Conservation (phyloP, 768 basidiomycete species). For the Pulveroboletus sp. region DNA sequence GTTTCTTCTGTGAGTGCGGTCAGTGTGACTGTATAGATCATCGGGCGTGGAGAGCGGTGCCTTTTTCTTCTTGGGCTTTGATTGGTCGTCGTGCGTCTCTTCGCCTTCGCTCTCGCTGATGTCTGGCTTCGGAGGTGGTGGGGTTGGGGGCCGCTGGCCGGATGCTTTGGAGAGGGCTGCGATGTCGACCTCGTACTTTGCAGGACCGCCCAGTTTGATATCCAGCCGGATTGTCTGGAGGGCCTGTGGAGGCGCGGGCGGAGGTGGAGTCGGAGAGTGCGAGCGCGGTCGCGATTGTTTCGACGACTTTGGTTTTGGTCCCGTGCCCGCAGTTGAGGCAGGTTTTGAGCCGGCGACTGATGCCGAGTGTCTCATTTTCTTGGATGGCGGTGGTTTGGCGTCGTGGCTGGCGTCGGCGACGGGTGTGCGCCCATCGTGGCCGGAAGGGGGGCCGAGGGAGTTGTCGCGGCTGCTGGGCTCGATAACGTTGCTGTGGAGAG, state of each 20-base stretch:
- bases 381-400: constrained; percentile 27
- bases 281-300: constrained; percentile 42
- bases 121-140: constrained; percentile 43
- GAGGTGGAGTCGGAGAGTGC: constrained; percentile 55
- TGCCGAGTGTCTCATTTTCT: constrained; percentile 26
- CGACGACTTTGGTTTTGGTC: constrained; percentile 50
- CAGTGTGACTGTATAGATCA: neutral
- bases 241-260: constrained; percentile 43
- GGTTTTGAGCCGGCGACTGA: constrained; percentile 24
- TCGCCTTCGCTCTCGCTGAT: constrained; percentile 56
- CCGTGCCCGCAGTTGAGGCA: constrained; percentile 27
- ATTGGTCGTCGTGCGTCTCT: constrained; percentile 34
- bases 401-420: constrained; percentile 17
- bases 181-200: constrained; percentile 72
- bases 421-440: constrained; percentile 10
- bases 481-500: constrained; percentile 24
- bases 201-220: constrained; percentile 66
- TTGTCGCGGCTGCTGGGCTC: constrained; percentile 29
- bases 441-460: constrained; percentile 17
- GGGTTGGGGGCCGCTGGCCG: constrained; percentile 61
- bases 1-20: constrained; percentile 40
- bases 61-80: constrained; percentile 37
- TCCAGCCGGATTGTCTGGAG: constrained; percentile 63
- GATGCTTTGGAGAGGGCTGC: constrained; percentile 51
- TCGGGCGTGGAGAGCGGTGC: constrained; percentile 19